Conservation (phyloP, 2,329 filamentous ascomycete genomes). For the Aspergillus pseudoglaucus region DNA sequence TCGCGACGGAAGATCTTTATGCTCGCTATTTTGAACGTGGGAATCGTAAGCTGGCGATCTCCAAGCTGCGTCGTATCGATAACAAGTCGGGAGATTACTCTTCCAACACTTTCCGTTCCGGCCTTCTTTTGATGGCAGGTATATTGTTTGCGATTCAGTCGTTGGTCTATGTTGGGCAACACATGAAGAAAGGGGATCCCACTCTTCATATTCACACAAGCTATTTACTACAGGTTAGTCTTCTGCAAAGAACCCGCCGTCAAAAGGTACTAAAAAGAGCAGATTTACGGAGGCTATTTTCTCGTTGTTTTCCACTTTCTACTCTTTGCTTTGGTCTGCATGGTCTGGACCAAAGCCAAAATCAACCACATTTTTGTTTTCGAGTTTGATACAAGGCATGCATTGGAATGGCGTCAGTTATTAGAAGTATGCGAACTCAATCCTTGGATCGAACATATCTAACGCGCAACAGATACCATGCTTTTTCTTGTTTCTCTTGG, state of each 20-base stretch:
- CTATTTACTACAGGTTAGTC: conserved; percentile 61
- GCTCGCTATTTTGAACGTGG: conserved; percentile 89
- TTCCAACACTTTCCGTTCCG: conserved; percentile 54
- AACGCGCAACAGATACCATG: conserved; percentile 59
- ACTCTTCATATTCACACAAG: conserved; percentile 49
- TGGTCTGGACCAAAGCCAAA: conserved; percentile 73
- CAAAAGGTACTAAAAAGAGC: conserved; percentile 18
- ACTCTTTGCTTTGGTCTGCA: conserved; percentile 80
- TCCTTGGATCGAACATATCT: conserved; percentile 5
- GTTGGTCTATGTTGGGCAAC: conserved; percentile 52
- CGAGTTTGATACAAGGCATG: conserved; percentile 82
- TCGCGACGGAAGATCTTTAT: conserved; percentile 81
- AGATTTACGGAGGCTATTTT: conserved; percentile 92
- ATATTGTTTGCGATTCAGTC: conserved; percentile 61
- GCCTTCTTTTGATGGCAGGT: conserved; percentile 62
- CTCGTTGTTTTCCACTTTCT: conserved; percentile 72
- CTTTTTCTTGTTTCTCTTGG: conserved; percentile 68
- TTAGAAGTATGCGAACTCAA: conserved; percentile 50
- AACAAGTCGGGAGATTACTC: conserved; percentile 54
- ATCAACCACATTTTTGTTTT: conserved; percentile 98
- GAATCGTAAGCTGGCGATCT: conserved; percentile 83
- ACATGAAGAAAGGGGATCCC: conserved; percentile 46
- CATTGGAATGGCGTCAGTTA: conserved; percentile 83
- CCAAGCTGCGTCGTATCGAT: conserved; percentile 71
- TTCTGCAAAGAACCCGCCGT: not conserved